Percentiles rank a stretch among this genome's conserved stretches.
Evolutionary conservation across 768 basidiomycete genomes (phyloP).

Genomic region (Kwoniella sp.): DNA sequence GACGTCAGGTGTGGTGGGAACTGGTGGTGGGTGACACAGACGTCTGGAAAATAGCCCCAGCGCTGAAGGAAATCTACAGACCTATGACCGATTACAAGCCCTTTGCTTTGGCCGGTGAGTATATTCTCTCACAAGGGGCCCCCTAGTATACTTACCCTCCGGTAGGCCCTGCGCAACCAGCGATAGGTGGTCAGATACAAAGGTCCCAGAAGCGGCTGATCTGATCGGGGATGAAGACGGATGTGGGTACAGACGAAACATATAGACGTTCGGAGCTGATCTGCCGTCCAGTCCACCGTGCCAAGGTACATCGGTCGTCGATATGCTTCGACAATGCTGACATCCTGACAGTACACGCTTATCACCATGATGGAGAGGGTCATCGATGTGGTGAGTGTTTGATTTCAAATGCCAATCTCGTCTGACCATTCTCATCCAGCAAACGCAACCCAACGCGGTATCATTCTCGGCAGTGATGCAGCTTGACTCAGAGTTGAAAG

Average conservation of each 20-base stretch:
- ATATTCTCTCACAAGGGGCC: no score
- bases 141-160: no score
- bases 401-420: not conserved
- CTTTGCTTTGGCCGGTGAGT: slow-evolving; percentile 45
- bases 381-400: slow-evolving; percentile 34
- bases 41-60: no score
- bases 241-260: slow-evolving; percentile 21
- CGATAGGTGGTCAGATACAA: slow-evolving; percentile 39
- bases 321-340: slow-evolving; percentile 1
- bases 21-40: slow-evolving; percentile 24
- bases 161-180: slow-evolving; percentile 36
- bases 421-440: slow-evolving; percentile 16
- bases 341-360: slow-evolving; percentile 22
- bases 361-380: slow-evolving; percentile 42
- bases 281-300: slow-evolving; percentile 17
- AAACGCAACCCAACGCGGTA: slow-evolving; percentile 40
- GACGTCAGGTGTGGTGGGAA: slow-evolving; percentile 48
- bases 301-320: no score
- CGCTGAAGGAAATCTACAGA: no score
- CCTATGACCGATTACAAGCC: slow-evolving; percentile 45
- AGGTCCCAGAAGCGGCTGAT: slow-evolving; percentile 32
- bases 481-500: slow-evolving; percentile 39
- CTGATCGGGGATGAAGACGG: slow-evolving; percentile 30
- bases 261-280: slow-evolving; percentile 12
- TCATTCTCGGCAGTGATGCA: slow-evolving; percentile 30